phyloP scores from a whole-genome alignment of 352 stramenopile species.

The Phytophthora kernoviae region DNA sequence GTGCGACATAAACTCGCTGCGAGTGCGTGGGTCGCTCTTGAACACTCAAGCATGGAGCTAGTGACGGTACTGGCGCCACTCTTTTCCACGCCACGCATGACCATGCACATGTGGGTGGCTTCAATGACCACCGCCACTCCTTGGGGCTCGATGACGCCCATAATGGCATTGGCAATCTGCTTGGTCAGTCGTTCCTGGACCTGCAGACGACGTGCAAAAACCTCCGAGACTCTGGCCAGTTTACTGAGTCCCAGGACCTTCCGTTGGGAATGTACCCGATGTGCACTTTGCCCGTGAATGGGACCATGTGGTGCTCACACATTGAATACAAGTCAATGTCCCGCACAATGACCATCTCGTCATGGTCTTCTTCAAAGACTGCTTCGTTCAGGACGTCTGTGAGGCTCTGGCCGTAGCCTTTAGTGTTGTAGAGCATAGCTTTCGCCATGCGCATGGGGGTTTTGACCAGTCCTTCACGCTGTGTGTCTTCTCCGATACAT shows the following conservation, averaged over 20 bases:
- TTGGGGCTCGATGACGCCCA: conserved; percentile 95
- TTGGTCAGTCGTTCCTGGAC: conserved; percentile 99
- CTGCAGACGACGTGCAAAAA: conserved; percentile 97
- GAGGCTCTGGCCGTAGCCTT: conserved; percentile 93
- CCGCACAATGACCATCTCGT: conserved; percentile 99
- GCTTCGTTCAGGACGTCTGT: conserved; percentile 95
- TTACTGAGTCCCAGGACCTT: conserved; percentile 99
- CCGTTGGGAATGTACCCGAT: conserved; percentile 95
- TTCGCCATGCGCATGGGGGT: conserved; percentile 98
- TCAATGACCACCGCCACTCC: conserved; percentile 99
- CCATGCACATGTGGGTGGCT: conserved; percentile 99
- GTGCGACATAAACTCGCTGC: conserved; percentile 89
- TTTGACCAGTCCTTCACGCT: conserved; percentile 94
- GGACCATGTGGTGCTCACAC: conserved; percentile 99
- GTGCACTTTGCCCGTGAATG: conserved; percentile 97
- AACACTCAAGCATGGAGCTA: conserved; percentile 96
- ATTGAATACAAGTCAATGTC: conserved; percentile 99
- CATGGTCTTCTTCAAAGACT: conserved; percentile 98
- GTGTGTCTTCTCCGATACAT: conserved; percentile 95
- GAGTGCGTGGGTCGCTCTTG: conserved; percentile 92
- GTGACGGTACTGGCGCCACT: conserved; percentile 96
- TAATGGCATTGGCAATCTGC: conserved; percentile 98
- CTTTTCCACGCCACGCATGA: conserved; percentile 99
- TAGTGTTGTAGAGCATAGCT: conserved; percentile 96
- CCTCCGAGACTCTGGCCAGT: conserved; percentile 97